Conservation (phyloP, 2,329 filamentous ascomycete genomes). For the Truncatella angustata region DNA sequence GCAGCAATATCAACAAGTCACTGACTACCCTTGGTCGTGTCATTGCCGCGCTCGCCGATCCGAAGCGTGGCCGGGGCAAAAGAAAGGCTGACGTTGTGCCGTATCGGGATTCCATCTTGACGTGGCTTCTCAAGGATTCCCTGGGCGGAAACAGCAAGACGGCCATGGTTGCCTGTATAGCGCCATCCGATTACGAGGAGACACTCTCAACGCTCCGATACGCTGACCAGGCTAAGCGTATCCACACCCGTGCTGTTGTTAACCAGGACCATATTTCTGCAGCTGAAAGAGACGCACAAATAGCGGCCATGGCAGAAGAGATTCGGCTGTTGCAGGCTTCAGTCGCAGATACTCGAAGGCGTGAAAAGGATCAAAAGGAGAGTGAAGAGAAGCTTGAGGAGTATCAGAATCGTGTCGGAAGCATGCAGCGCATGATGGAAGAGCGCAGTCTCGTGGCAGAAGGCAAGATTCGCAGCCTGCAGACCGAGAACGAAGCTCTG, state of each 20-base stretch:
- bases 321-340: conserved; percentile 83
- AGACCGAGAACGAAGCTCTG: conserved; percentile 87
- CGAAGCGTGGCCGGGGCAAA: conserved; percentile 59
- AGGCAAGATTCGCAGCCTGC: conserved; percentile 87
- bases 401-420: conserved; percentile 85
- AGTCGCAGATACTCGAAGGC: conserved; percentile 61
- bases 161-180: conserved; percentile 98
- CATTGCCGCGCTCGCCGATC: conserved; percentile 82
- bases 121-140: conserved; percentile 91
- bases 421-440: conserved; percentile 95
- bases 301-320: conserved; percentile 90
- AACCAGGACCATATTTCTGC: conserved; percentile 94
- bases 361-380: conserved; percentile 69
- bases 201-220: conserved; percentile 95
- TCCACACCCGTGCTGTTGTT: conserved; percentile 89
- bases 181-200: conserved; percentile 94
- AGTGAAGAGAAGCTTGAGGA: conserved; percentile 87
- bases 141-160: conserved; percentile 97
- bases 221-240: conserved; percentile 95
- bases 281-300: conserved; percentile 91
- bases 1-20: conserved; percentile 98
- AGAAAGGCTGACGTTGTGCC: conserved; percentile 66
- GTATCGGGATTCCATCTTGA: conserved; percentile 83
- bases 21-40: conserved; percentile 93
- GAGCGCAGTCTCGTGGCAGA: conserved; percentile 87